Evolutionary conservation across 1,284 basidiomycete genomes (phyloP), one percentile per base, ranked within the genome.

Genomic region (Microstroma glucosiphilum): DNA sequence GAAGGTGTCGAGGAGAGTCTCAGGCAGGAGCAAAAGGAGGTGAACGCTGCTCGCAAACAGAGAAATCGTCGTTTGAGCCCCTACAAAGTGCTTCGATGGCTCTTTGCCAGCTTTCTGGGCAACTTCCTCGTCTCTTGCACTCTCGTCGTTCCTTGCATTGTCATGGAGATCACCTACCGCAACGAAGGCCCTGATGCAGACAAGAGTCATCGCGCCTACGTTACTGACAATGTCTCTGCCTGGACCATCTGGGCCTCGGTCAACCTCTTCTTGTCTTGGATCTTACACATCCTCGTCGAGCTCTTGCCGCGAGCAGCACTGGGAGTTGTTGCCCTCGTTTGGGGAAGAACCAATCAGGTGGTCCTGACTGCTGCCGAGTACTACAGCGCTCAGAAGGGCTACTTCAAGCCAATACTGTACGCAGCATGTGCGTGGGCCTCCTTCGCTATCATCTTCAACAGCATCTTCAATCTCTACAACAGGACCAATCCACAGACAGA

Each of bases 231-330:
- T 51, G 66, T 77, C 41, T 68, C 76, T 58, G 71, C 75, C 23
- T 75, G 72, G 69, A 73, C 75, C 63, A 70, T 76, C 63, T 77
- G 75, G 75, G 74, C 72, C n/a, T 72, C 74, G 9, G 70, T 77
- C 69, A 75, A 75, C 48, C 61, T 77, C 2, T 69, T 73, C 53
- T 60, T 77, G 48, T 65, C 69, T 55, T 77, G 75, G 75, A 73
- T 72, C 71, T 62, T 76, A 41, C 75, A 77, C 57, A 53, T 75
- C 25, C 60, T 71, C 40, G 69, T 75, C 64, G 75, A 76, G 61
- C 63, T 77, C 54, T 65, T 76, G 49, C 75, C 75, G 1, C 62
- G 65, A 51, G 61, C 60, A 17, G 62, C 70, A 7, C 65, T 75
- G 2, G 63, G 55, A 21, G 26, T 73, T 49, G 66, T 77, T 25